These are phyloP conservation scores for Chamaecrista fasciculata DNA, from an alignment of 306 rosid genomes.

Conservation along the genomic window DNA sequence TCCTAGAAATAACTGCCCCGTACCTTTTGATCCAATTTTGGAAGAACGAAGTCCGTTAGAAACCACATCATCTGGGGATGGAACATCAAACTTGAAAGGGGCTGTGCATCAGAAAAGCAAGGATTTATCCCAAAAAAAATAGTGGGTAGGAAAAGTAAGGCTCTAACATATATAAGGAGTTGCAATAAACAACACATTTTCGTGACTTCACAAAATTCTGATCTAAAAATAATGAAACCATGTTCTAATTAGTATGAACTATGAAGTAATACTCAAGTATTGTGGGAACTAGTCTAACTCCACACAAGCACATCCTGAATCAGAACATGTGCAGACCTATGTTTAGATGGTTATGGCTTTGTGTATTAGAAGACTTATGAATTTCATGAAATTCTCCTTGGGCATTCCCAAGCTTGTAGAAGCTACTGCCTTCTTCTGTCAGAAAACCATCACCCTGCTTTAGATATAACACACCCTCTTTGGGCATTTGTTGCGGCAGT, in stretches of 20 bases:
- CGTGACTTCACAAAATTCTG: conserved; percentile 17
- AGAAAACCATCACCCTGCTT: conserved; percentile 60
- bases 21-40: conserved; percentile 79
- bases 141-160: conserved; percentile 8
- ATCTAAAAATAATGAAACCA: conserved; percentile 2
- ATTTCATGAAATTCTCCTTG: conserved; percentile 66
- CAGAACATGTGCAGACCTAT: conserved; percentile 72
- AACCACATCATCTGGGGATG: conserved; percentile 93
- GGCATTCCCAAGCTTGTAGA: conserved; percentile 63
- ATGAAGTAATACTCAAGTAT: conserved; percentile 29
- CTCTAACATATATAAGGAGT: conserved; percentile 28
- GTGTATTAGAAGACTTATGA: conserved; percentile 50
- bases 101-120: conserved; percentile 43
- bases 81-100: conserved; percentile 85
- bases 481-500: conserved; percentile 59
- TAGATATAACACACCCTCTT: conserved; percentile 56
- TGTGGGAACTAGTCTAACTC: conserved; percentile 36
- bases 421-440: conserved; percentile 54
- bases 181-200: conserved; percentile 27
- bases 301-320: conserved; percentile 41
- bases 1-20: conserved; percentile 17
- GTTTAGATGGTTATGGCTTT: conserved; percentile 47
- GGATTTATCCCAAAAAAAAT: conserved; percentile 27
- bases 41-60: conserved; percentile 63
- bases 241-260: conserved; percentile 13